These are phyloP conservation scores for Bretschneidera sinensis DNA, from an alignment of 345 rosid genomes.

Conservation along the genomic window DNA sequence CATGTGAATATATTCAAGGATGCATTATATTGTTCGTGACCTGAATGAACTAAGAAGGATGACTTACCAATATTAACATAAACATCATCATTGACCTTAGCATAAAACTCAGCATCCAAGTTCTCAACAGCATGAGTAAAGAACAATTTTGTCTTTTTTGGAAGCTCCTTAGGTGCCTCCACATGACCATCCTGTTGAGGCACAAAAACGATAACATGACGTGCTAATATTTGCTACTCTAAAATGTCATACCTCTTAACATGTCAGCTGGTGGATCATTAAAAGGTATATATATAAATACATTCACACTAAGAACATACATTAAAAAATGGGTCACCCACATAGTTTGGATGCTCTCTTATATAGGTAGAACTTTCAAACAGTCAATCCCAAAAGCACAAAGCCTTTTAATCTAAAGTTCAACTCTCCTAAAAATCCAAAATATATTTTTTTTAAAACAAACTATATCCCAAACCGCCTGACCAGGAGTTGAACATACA, in stretches of 20 bases:
- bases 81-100: slow-evolving; percentile 76
- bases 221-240: background rate
- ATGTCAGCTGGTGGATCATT: too few species aligned
- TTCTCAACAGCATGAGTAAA: slow-evolving; percentile 44
- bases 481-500: slow-evolving; percentile 26
- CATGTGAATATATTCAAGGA: too few species aligned
- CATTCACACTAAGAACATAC: too few species aligned
- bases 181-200: slow-evolving; percentile 49
- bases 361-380: too few species aligned
- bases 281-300: too few species aligned
- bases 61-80: slow-evolving; percentile 69
- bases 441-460: too few species aligned
- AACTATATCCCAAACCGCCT: too few species aligned
- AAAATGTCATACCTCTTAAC: slow-evolving; percentile 1
- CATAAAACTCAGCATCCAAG: slow-evolving; percentile 76
- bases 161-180: slow-evolving; percentile 49
- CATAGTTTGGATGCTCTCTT: too few species aligned
- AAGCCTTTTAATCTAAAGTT: too few species aligned
- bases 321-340: too few species aligned
- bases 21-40: slow-evolving; percentile 3
- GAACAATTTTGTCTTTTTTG: slow-evolving; percentile 49
- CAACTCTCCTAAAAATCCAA: too few species aligned
- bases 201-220: slow-evolving; percentile 7
- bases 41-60: slow-evolving; percentile 8
- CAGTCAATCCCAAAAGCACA: too few species aligned